Percentiles rank a stretch among this genome's conserved stretches.
These are phyloP conservation scores for Solanum microdontum DNA, from an alignment of 257 asterid genomes.

Conservation along the genomic window DNA sequence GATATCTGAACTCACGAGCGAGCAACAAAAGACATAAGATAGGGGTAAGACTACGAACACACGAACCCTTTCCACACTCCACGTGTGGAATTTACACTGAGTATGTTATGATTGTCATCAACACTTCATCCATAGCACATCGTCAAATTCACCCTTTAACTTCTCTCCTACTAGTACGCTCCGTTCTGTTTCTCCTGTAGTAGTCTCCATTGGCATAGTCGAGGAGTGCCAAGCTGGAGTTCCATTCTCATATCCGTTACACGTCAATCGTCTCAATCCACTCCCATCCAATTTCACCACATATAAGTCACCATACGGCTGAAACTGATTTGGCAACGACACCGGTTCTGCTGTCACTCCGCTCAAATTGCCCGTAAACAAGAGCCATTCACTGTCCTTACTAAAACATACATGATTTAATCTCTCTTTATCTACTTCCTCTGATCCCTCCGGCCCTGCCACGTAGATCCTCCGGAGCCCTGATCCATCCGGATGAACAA, in stretches of 20 bases:
- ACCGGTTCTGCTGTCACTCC: slow-evolving; percentile 72
- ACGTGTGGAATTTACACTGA: background rate
- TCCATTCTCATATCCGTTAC: slow-evolving; percentile 79
- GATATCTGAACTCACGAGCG: background rate
- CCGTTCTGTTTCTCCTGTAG: background rate
- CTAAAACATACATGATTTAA: slow-evolving; percentile 85
- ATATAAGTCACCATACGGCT: slow-evolving; percentile 77
- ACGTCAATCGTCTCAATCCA: slow-evolving; percentile 63
- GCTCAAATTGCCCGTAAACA: slow-evolving; percentile 57
- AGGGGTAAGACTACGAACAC: background rate
- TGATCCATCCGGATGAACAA: slow-evolving; percentile 39
- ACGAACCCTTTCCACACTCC: background rate
- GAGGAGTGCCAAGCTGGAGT: slow-evolving; percentile 67
- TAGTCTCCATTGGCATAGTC: background rate
- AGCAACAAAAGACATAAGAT: background rate
- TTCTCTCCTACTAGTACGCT: slow-evolving; percentile 14
- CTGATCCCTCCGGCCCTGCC: slow-evolving; percentile 23
- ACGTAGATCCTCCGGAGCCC: slow-evolving; percentile 38
- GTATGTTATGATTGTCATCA: background rate
- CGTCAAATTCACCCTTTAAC: slow-evolving; percentile 46
- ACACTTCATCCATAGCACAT: slow-evolving; percentile 51
- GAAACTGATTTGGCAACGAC: slow-evolving; percentile 68
- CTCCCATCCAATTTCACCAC: slow-evolving; percentile 63
- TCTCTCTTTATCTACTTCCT: slow-evolving; percentile 49
- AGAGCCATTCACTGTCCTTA: slow-evolving; percentile 59